Evolutionary conservation across 352 stramenopile genomes (phyloP).

Genomic region (Phytophthora hibernalis): DNA sequence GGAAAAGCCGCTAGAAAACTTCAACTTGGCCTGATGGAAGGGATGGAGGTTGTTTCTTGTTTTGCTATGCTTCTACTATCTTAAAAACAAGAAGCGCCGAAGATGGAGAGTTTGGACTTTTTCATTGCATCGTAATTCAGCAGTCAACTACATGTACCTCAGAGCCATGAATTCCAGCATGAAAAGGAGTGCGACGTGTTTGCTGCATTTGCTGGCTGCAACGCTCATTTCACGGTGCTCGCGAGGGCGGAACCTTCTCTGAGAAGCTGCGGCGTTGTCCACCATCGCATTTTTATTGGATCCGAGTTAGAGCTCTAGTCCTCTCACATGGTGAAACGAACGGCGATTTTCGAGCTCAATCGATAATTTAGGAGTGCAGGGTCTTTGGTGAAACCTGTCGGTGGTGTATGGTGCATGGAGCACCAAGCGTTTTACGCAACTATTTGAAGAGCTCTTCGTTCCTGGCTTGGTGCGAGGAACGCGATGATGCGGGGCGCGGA

Average conservation of each 20-base stretch:
- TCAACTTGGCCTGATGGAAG: neutral
- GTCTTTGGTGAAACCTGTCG: constrained; percentile 1
- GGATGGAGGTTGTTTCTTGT: too few species aligned
- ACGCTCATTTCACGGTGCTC: neutral
- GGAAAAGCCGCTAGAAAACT: constrained; percentile 10
- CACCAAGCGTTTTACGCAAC: constrained; percentile 1
- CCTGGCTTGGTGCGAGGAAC: constrained; percentile 10
- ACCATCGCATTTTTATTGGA: constrained; percentile 8
- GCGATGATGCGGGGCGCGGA: constrained; percentile 15
- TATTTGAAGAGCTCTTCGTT: constrained; percentile 31
- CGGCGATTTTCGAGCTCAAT: neutral
- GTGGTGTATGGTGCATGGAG: neutral
- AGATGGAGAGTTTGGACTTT: too few species aligned
- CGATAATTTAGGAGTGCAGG: constrained; percentile 11
- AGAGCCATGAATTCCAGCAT: too few species aligned
- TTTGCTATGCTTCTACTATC: too few species aligned
- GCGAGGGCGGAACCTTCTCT: constrained; percentile 18
- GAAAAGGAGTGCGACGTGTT: too few species aligned
- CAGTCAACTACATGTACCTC: too few species aligned
- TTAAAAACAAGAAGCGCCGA: too few species aligned
- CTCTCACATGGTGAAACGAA: constrained; percentile 12
- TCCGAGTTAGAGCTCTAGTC: neutral
- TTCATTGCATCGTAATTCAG: too few species aligned
- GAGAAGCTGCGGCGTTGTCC: constrained; percentile 9
- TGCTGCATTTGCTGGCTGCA: neutral